Evolutionary conservation across 331 rosid genomes (phyloP).

Genomic region (Cydonia oblonga): DNA sequence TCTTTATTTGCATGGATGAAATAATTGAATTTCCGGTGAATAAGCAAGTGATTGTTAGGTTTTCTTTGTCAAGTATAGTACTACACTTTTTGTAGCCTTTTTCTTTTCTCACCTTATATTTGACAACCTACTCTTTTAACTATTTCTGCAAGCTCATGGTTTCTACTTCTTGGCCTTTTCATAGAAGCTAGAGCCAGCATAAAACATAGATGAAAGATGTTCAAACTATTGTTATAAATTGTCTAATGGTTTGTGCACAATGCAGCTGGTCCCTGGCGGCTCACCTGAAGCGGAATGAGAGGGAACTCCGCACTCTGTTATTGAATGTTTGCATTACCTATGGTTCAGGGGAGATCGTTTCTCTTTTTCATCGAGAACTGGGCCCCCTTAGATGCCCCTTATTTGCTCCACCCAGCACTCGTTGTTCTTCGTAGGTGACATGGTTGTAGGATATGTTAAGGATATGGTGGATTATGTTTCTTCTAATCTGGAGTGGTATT

Average conservation of each 20-base stretch:
- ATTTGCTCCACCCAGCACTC: slow-evolving; percentile 13
- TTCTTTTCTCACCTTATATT: background rate
- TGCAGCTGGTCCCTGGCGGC: slow-evolving; percentile 94
- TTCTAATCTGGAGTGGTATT: background rate
- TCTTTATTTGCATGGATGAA: background rate
- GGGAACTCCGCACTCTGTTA: background rate
- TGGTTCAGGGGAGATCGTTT: slow-evolving; percentile 10
- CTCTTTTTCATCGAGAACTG: no score
- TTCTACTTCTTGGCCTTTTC: background rate
- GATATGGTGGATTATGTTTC: background rate
- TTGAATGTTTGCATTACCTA: slow-evolving; percentile 1
- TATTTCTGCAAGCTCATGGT: background rate
- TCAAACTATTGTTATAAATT: background rate
- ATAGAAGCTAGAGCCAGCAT: background rate
- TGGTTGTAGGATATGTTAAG: slow-evolving; percentile 15
- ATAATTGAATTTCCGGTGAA: background rate
- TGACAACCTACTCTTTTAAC: background rate
- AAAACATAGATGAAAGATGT: background rate
- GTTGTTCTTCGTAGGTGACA: slow-evolving; percentile 9
- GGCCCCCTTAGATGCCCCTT: no score
- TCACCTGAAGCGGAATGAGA: slow-evolving; percentile 80
- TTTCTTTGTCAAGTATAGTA: background rate
- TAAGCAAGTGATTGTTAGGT: background rate
- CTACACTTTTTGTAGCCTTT: background rate
- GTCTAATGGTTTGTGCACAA: slow-evolving; percentile 1